Base-by-base conservation (phyloP, 805 yeast species). In the Cyberlindnera mycetangii region DNA sequence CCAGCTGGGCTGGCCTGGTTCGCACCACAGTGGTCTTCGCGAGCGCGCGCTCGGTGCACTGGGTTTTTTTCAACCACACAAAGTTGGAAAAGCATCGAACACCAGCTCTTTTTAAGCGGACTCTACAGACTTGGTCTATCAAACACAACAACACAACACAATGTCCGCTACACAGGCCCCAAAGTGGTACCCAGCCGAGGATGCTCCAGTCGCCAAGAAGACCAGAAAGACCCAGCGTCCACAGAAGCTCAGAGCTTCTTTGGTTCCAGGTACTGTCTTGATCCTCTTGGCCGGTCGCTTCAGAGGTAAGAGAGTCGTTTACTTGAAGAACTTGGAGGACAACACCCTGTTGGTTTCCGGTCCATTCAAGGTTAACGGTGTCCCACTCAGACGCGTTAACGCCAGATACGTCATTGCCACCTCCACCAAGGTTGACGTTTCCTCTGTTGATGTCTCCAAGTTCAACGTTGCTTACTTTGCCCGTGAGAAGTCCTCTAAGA, bases 261-360 rank as follows among this genome's bases (percentile, higher is more conserved):
- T 92, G 68, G 95, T 86, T 60, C 97, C 97, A 74, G 99, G 99
- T 73, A 85, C 97, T 68, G 97, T 92, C 62, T 80, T 93, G 71
- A 92, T 92, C 74, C 79, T 92, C 72, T 83, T 92, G 71, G 97
- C 98, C 67, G 99, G 99, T 72, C 89, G 97, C 77, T 92, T 89
- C 95, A 88, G 99, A 78, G 99, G 99, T 74, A 93, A 92, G 89
- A 90, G 99, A 79, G 99, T 93, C 66, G 97, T 92, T 55, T 86
- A 85, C 86, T 84, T 92, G 73, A 92, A 90, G 85, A 78, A 85
- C 75, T 83, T 93, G 71, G 97, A 89, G 78, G 98, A 93, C 84
- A 88, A 89, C 89, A 92, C 97, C 60, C 79, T 92, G 67, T 86
- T 92, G 70, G 96, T 92, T 58, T 78, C 97, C 53, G 99, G 99